Evolutionary conservation across 306 rosid species (phyloP).

Genomic region (Trifolium pratense): DNA sequence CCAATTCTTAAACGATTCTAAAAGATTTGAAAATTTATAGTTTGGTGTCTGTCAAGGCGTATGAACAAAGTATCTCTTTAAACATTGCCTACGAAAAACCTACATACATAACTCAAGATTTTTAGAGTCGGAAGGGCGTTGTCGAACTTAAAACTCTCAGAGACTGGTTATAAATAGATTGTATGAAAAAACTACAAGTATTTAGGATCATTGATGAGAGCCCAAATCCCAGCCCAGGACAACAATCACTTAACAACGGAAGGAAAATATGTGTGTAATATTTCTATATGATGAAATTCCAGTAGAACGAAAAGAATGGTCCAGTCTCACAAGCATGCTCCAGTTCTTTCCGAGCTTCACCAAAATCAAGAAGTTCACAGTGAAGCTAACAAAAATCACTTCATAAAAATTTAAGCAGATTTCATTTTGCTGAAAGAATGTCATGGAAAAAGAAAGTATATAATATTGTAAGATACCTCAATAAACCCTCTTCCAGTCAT

Average conservation of each 20-base stretch:
- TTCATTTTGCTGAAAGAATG: constrained; percentile 16
- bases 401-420: constrained; percentile 4
- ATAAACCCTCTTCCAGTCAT: constrained; percentile 84
- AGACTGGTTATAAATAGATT: constrained; percentile 19
- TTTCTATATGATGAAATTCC: not conserved
- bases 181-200: constrained; percentile 20
- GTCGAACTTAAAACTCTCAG: constrained; percentile 19
- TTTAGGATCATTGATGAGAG: not conserved
- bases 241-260: not conserved
- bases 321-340: not conserved
- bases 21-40: not conserved
- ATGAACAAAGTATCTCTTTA: constrained; percentile 18
- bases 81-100: constrained; percentile 5
- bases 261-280: not conserved
- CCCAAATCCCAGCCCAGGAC: not conserved
- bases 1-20: constrained; percentile 12
- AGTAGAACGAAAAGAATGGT: not conserved
- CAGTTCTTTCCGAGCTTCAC: constrained; percentile 20
- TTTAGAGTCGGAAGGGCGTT: not conserved
- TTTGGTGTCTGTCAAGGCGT: not conserved
- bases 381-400: constrained; percentile 7
- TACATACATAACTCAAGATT: constrained; percentile 2
- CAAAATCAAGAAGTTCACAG: constrained; percentile 18
- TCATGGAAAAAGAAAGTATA: not conserved
- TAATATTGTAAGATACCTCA: constrained; percentile 54